Base-by-base conservation (phyloP, 495 filamentous ascomycete genomes). In the Annulohypoxylon stygium region DNA sequence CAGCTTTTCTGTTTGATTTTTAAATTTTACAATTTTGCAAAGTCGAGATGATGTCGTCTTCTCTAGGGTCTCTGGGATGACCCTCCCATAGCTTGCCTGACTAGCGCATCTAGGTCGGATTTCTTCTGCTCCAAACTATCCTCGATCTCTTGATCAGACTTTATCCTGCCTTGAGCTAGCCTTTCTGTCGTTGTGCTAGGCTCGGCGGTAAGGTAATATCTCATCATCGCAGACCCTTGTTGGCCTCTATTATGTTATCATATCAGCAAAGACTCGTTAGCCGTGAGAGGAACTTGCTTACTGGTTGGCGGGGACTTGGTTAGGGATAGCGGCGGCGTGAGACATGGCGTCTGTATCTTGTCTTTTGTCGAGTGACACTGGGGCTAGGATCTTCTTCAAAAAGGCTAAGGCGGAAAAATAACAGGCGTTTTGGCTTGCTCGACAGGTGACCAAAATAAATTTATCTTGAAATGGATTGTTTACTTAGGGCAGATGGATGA, bases 171-270 rank as follows among this genome's bases (percentile, higher is more conserved):
- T 48, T 74, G 67, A 41, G 65, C 65, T 1, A 78, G 76, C 11
- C 76, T 73, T 9, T 78, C 76, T 3, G 76, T 72, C 7, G 70
- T 54, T 2, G 73, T 76, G 23, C 61, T 65, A 14, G 76, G 76
- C 4, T 14, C 45, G 30, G 51, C 62, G 33, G 63, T 58, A 45
- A 78, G 76, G 23, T 78, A 78, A 2, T 43, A 39, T 33, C 36
- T 72, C 67, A 78, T 69, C 70, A 69, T 72, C 39, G 55, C 73
- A 3, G 70, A 39, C n/a, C 43, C 47, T 33, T 39, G 65, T 2
- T 33, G 30, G 30, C 16, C 65, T 41, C 62, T 70, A 14, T 26
- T 9, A 36, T 18, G 26, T 5, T n/a, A 26, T 9, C 4, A 9
- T 50, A 41, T 70, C 23, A 71, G 60, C 48, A 25, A 30, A 18